Evolutionary conservation across 108 stramenopile genomes (phyloP).

Genomic region (Discostella stelligeroides): DNA sequence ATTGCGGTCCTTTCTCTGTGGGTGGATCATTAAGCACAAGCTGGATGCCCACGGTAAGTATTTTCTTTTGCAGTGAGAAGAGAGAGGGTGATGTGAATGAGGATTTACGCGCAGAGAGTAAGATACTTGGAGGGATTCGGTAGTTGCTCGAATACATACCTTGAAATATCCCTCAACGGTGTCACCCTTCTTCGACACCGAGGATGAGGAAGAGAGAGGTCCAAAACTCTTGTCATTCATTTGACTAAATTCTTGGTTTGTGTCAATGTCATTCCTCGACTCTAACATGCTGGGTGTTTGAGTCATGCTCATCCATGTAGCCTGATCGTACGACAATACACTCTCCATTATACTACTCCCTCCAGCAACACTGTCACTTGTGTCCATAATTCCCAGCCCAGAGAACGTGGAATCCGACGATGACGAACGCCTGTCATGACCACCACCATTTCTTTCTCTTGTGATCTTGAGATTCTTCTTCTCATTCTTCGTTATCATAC

Average conservation of each 20-base stretch:
- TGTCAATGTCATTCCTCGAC: too few relatives aligned
- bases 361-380: not conserved
- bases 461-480: not conserved
- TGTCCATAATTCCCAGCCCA: not conserved
- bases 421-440: not conserved
- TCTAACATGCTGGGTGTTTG: not conserved
- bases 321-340: conserved; percentile 6
- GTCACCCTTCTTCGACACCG: not conserved
- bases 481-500: too few relatives aligned
- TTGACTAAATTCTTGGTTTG: too few relatives aligned
- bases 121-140: too few relatives aligned
- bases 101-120: not conserved
- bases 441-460: not conserved
- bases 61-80: conserved; percentile 3
- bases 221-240: too few relatives aligned
- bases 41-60: conserved; percentile 9
- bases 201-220: not conserved
- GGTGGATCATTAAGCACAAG: conserved; percentile 8
- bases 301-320: conserved; percentile 9
- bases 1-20: not conserved
- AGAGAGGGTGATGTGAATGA: not conserved
- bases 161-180: not conserved
- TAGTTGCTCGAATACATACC: not conserved
- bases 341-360: not conserved
- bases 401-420: not conserved